Evolutionary conservation across 2,329 filamentous ascomycete genomes (phyloP).

Genomic region (Alternaria triticimaculans): DNA sequence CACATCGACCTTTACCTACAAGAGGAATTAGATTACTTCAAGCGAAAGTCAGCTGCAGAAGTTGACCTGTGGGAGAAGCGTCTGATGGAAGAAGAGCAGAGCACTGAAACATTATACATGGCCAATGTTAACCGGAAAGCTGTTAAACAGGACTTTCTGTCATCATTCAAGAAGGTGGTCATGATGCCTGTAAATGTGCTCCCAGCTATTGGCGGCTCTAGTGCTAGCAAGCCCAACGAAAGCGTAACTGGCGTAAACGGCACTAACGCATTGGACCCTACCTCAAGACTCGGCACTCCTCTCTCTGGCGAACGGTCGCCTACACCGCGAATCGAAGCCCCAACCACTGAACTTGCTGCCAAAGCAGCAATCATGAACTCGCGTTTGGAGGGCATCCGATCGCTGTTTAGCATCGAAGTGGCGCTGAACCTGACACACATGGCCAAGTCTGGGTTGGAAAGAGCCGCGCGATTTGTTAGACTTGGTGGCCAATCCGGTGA

Average conservation of each 20-base stretch:
- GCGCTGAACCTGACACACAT: conserved; percentile 87
- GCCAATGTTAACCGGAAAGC: conserved; percentile 91
- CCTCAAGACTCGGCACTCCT: conserved; percentile 48
- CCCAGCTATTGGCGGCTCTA: conserved; percentile 63
- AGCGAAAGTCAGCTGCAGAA: conserved; percentile 74
- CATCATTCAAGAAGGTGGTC: conserved; percentile 96
- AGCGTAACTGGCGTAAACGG: conserved; percentile 30
- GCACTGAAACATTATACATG: conserved; percentile 94
- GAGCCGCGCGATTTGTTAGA: conserved; percentile 80
- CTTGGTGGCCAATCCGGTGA: conserved; percentile 81
- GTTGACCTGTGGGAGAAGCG: conserved; percentile 91
- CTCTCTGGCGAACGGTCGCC: conserved; percentile 40
- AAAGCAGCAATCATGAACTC: conserved; percentile 98
- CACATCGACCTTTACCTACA: conserved; percentile 93
- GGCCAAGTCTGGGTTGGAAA: conserved; percentile 86
- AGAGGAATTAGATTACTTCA: conserved; percentile 89
- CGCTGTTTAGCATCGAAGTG: conserved; percentile 94
- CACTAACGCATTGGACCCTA: conserved; percentile 38
- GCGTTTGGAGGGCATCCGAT: conserved; percentile 90
- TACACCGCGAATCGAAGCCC: conserved; percentile 65
- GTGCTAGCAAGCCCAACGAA: conserved; percentile 47
- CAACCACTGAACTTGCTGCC: conserved; percentile 89
- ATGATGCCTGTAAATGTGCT: conserved; percentile 98
- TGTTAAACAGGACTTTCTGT: conserved; percentile 94
- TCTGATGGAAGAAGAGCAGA: conserved; percentile 86